These are phyloP conservation scores for Carpinus fangiana DNA, from an alignment of 306 rosid species.

Conservation along the genomic window DNA sequence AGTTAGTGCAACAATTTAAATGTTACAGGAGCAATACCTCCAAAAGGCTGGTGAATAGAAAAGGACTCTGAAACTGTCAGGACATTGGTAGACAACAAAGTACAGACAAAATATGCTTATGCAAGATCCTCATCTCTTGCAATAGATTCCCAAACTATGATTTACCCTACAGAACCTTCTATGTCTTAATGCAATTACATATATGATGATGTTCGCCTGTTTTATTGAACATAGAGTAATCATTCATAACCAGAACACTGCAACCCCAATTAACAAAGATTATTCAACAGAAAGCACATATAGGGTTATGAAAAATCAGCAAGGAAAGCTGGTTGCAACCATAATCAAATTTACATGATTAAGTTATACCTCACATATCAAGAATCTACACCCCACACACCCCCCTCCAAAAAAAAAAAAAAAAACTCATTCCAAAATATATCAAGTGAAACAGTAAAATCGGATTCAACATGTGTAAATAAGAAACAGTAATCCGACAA, in stretches of 20 bases:
- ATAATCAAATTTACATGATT: neutral
- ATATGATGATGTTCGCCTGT: neutral
- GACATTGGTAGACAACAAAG: neutral
- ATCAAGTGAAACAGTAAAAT: no score
- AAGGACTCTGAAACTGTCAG: neutral
- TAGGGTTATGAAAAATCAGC: neutral
- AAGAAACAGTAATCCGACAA: no score
- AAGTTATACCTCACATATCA: neutral
- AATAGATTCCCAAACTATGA: neutral
- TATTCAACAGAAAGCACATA: no score
- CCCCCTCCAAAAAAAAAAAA: no score
- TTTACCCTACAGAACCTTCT: neutral
- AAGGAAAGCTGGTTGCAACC: neutral
- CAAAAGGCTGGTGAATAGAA: neutral
- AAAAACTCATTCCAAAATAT: no score
- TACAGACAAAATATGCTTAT: neutral
- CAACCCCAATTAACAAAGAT: neutral
- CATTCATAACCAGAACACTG: constrained; percentile 2
- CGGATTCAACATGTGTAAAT: no score
- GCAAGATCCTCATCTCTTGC: neutral
- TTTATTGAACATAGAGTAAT: neutral
- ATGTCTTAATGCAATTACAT: neutral
- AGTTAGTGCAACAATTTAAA: neutral
- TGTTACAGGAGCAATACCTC: neutral
- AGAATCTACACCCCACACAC: no score